Evolutionary conservation across 208 protist genomes (phyloP), one percentile per base, ranked within the genome.

Genomic region (Novymonas esmeraldas): DNA sequence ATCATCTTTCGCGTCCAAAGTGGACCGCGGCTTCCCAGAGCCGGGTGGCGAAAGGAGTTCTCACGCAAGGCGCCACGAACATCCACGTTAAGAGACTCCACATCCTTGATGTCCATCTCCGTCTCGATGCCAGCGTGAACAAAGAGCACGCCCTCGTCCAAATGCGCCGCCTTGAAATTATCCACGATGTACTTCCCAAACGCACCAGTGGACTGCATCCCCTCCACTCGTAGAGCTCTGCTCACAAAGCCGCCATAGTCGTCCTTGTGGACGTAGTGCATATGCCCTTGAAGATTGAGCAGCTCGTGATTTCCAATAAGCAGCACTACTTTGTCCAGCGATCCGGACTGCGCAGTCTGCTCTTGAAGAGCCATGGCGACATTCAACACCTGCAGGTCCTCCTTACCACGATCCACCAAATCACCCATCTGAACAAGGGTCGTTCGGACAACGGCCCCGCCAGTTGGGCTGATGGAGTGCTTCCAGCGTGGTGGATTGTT

Each of bases 231-330:
- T 38, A 89, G 66, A 34, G 60, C 36, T 26, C 70, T 76, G 13
- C 59, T 81, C 31, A 71, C 52, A 83, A 92, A 92, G 9, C 82
- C 84, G 45, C 80, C 80, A 51, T 86, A 80, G 33, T 71, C 60
- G 10, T 73, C 39, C 10, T 55, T 64, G 66, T 95, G 74, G 28
- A 95, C 89, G 56, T 92, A 93, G 58, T 85, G 66, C 57, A 83
- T 84, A 26, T 81, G 36, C 13, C 82, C 82, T 52, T 90, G 75
- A 57, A 97, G 54, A 54, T 95, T 95, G 59, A 97, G 73, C 42
- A 95, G 56, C 60, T 97, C 89, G 65, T 97, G 92, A 72, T 97
- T 97, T 31, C 92, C 92, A 29, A 97, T 55, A 34, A 97, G 56
- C 9, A 89, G 46, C 22, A 93, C 72, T 9, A 97, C 73, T 54